phyloP scores from a whole-genome alignment of 257 asterid species.

The Prunella vulgaris region DNA sequence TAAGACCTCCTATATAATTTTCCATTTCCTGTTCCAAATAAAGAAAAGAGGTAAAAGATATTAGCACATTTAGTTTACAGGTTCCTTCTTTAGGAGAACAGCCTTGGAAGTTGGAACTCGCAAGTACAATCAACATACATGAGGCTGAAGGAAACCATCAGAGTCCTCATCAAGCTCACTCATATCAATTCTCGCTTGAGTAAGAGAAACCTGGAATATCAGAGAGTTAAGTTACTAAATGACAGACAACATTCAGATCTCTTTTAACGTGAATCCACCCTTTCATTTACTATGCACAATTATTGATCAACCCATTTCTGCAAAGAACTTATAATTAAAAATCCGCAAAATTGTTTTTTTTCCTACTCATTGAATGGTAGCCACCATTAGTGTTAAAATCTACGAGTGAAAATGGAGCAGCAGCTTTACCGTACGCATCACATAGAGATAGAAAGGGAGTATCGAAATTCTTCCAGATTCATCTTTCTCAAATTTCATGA shows the following conservation, averaged over 20 bases:
- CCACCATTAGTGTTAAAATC: not conserved
- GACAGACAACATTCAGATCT: slow-evolving; percentile 3
- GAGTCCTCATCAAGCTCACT: slow-evolving; percentile 99
- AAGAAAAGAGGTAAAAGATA: not conserved
- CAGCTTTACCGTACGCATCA: slow-evolving; percentile 85
- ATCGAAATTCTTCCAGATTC: slow-evolving; percentile 97
- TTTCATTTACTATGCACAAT: too few species aligned
- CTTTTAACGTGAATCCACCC: not conserved
- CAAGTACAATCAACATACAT: slow-evolving; percentile 49
- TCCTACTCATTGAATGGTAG: too few species aligned
- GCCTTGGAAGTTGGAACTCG: slow-evolving; percentile 29
- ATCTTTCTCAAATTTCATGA: slow-evolving; percentile 99
- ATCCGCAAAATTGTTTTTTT: too few species aligned
- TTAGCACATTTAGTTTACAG: slow-evolving; percentile 12
- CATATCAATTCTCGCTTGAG: slow-evolving; percentile 99
- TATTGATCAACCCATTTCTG: too few species aligned
- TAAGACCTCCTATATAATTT: slow-evolving; percentile 88
- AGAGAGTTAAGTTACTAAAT: slow-evolving; percentile 13
- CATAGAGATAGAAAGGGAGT: slow-evolving; percentile 95
- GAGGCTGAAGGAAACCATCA: slow-evolving; percentile 97
- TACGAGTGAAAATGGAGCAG: slow-evolving; percentile 3
- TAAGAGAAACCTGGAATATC: slow-evolving; percentile 80
- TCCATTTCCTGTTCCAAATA: slow-evolving; percentile 77
- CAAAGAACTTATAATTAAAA: too few species aligned
- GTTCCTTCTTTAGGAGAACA: slow-evolving; percentile 3